Evolutionary conservation across 805 yeast species (phyloP).

Genomic region (Yarrowia sp.): DNA sequence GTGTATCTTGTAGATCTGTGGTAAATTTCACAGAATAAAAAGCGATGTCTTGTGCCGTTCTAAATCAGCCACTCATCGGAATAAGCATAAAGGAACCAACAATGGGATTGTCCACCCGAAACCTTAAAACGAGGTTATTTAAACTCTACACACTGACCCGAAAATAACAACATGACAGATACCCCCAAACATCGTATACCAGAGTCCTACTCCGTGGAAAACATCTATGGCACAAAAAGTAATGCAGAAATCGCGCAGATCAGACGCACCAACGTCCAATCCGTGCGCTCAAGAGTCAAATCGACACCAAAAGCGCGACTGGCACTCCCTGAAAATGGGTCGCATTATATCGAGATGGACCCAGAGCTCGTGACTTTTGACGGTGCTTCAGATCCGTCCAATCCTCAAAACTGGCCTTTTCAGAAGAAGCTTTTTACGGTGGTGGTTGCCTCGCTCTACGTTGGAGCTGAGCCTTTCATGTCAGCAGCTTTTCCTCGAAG

Average conservation of each 20-base stretch:
- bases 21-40: too few relatives aligned
- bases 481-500: neutral
- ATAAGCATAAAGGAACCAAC: too few relatives aligned
- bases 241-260: neutral
- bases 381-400: neutral
- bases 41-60: too few relatives aligned
- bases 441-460: neutral
- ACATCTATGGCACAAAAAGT: neutral
- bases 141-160: too few relatives aligned
- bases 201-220: neutral
- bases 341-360: neutral
- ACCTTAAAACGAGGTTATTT: neutral
- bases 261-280: neutral
- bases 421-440: neutral
- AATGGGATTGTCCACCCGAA: too few relatives aligned
- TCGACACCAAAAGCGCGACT: neutral
- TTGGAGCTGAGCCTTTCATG: neutral
- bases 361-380: neutral
- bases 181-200: neutral
- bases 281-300: neutral
- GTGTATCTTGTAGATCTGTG: too few relatives aligned
- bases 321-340: neutral
- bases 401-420: neutral
- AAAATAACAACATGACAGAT: too few relatives aligned
- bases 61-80: too few relatives aligned